Base-by-base conservation (phyloP, 225 moss, liverwort and hornwort genomes). In the Sphagnum contortum region DNA sequence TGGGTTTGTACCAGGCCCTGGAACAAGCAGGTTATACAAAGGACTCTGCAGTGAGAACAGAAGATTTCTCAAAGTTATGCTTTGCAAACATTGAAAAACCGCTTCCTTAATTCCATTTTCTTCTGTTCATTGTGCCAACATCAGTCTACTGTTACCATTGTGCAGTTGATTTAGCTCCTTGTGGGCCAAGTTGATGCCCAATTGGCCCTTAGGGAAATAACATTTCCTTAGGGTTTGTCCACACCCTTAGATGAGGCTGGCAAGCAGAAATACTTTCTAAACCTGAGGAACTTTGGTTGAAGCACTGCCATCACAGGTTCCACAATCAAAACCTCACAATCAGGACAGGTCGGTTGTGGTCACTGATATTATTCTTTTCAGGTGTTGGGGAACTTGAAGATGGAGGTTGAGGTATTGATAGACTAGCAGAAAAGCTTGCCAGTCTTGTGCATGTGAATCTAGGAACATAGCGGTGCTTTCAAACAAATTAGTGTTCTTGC, bases 371-470 rank as follows among this genome's bases (percentile, higher is more conserved):
- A 5, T 52, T 52, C 47, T 70, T 70, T 79, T 48, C 79, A 96
- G 93, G 80, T 99, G 50, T 73, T 98, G 67, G 80, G 83, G 61
- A 84, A 87, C 59, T 74, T 93, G 75, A 93, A 86, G 72, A 99
- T 99, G 93, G 84, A 93, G 52, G 98, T 99, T 55, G 93, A 91
- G 70, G 93, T 93, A 12, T 93, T 90, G 8, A 77, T 98, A 12
- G 93, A 98, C 73, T 98, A 65, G 79, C n/a, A 60, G 4, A 12
- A 29, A 47, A 52, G 7, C 52, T 6, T 52, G 52, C 9, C 29
- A 29, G 1, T 29, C 29, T 29, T 29, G 29, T 29, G 29, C 29
- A 29, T 29, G 29, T 29, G 29, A 29, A 29, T 29, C 0, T 29
- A 29, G 29, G 29, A 29, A 29, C 29, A 29, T 29, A 29, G 29